Base-by-base conservation (phyloP, 306 rosid genomes). In the Ceratonia siliqua region DNA sequence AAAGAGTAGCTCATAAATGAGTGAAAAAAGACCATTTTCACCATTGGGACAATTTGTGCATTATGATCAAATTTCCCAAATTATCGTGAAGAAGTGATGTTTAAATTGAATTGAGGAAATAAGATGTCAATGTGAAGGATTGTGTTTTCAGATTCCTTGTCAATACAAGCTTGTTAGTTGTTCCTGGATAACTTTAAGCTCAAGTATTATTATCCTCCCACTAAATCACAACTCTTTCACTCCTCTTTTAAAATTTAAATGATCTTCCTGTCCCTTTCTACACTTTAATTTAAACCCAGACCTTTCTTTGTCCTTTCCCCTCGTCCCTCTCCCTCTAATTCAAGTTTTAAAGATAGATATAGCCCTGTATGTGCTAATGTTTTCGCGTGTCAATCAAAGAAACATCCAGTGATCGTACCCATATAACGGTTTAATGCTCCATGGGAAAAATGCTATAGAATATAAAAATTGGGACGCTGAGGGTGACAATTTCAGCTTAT, bases 381-480 rank as follows among this genome's bases (percentile, higher is more conserved):
- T n/a, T n/a, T n/a, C n/a, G n/a, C n/a, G n/a, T n/a, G n/a, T n/a
- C 45, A 36, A 68, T 43, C 22, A 30, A 18, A 5, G 36, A 59
- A 72, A 35, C 6, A 14, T 5, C 0, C 22, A 43, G 73, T 46
- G 8, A 81, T 78, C 15, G 52, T 89, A 92, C 97, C 97, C 97
- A 57, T 92, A 92, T 75, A 92, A 70, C 2, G 97, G 97, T 65
- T 92, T 92, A 50, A 92, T 88, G 85, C 96, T 89, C 97, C 97
- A 89, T 18, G 97, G 97, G 22, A 92, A 92, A 76, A 92, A 89
- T 61, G 89, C 90, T 33, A 92, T 68, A 8, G 97, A 86, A 56
- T 82, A 76, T 79, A 88, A 85, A 79, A 92, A 89, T 76, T 92
- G 97, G 22, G 96, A 92, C 72, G 89, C 92, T 8, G 97, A 92